Percentiles rank a stretch among this genome's conserved stretches.
These are phyloP conservation scores for Podospora didyma DNA, from an alignment of 495 filamentous ascomycete species.

Conservation along the genomic window DNA sequence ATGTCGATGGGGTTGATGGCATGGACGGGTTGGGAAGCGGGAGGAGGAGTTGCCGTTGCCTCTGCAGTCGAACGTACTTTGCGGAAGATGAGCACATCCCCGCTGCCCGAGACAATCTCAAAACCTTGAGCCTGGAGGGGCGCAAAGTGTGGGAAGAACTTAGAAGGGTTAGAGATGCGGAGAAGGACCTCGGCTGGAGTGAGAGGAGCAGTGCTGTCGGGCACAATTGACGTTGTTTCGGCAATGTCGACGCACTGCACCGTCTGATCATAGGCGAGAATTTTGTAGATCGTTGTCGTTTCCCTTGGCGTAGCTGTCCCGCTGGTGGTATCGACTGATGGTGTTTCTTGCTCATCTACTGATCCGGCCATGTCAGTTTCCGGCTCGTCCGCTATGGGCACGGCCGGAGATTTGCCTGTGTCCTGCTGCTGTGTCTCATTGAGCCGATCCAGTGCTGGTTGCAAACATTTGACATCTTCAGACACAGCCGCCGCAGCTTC, in stretches of 20 bases:
- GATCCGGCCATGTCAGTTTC: not conserved
- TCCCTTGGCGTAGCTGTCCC: conserved; percentile 11
- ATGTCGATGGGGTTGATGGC: conserved; percentile 54
- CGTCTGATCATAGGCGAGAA: conserved; percentile 69
- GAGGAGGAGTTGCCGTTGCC: not conserved
- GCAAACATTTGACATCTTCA: conserved; percentile 11
- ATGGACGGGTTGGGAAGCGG: not conserved
- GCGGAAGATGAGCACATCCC: conserved; percentile 69
- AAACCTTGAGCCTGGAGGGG: conserved; percentile 64
- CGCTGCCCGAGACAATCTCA: conserved; percentile 66
- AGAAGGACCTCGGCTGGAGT: conserved; percentile 60
- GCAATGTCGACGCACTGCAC: conserved; percentile 56
- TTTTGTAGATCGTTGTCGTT: conserved; percentile 56
- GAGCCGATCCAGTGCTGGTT: conserved; percentile 33
- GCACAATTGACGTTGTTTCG: conserved; percentile 57
- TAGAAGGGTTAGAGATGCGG: conserved; percentile 63
- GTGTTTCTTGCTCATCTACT: not conserved
- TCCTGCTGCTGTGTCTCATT: not conserved
- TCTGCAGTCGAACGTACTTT: conserved; percentile 35
- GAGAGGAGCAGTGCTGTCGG: conserved; percentile 38
- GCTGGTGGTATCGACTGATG: not conserved
- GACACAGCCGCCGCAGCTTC: not conserved
- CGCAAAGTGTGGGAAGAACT: conserved; percentile 67
- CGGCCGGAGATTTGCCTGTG: not conserved
- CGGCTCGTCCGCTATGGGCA: too few relatives aligned